Conservation (phyloP, 139 green algal genomes). For the Helicosporidium sp. region DNA sequence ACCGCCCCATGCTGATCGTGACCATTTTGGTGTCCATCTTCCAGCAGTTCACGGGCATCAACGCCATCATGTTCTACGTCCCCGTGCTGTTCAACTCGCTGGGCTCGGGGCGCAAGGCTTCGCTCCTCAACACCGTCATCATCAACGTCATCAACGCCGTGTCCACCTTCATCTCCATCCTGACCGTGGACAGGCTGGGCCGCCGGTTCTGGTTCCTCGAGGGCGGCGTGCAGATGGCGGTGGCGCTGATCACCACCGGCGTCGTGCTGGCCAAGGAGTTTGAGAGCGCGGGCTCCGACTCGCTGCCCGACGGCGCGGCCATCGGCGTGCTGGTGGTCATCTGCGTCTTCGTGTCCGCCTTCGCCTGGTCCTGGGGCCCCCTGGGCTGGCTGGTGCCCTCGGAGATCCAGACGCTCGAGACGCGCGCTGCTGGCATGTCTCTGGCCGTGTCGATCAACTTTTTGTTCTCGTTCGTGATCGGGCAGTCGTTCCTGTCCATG, state of each 20-base stretch:
- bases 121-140: conserved; percentile 27
- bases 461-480: conserved; percentile 42
- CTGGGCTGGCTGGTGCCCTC: conserved; percentile 47
- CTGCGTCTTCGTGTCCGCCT: conserved; percentile 44
- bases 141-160: conserved; percentile 29
- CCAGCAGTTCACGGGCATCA: conserved; percentile 45
- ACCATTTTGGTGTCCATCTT: conserved; percentile 28
- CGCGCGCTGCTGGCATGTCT: conserved; percentile 24
- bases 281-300: not conserved
- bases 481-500: conserved; percentile 45
- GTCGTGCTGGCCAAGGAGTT: conserved; percentile 19
- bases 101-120: conserved; percentile 7
- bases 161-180: conserved; percentile 26
- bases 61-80: conserved; percentile 41
- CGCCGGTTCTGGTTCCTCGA: conserved; percentile 15
- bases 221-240: conserved; percentile 17
- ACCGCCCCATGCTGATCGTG: conserved; percentile 29
- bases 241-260: conserved; percentile 19
- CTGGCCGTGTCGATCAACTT: conserved; percentile 36
- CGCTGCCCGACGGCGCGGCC: conserved; percentile 4
- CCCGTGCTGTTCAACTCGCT: conserved; percentile 24
- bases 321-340: conserved; percentile 34
- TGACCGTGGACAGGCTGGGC: conserved; percentile 15
- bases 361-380: conserved; percentile 42
- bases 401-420: conserved; percentile 40